These are phyloP conservation scores for Trichoderma lentiforme DNA, from an alignment of 2,329 filamentous ascomycete species.

Conservation along the genomic window DNA sequence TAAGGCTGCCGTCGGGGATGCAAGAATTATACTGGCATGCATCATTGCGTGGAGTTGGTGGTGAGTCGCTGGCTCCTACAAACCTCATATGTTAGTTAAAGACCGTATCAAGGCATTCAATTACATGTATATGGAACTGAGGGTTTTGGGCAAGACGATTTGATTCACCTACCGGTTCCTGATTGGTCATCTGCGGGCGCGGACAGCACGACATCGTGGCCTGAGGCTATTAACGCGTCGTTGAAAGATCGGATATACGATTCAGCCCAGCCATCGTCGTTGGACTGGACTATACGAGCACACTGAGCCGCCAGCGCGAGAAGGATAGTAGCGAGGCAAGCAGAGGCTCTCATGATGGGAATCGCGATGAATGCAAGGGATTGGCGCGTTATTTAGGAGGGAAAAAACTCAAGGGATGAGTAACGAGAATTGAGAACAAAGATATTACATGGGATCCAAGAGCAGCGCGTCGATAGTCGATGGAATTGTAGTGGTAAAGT, in stretches of 20 bases:
- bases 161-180: constrained; percentile 47
- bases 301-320: constrained; percentile 29
- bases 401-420: neutral
- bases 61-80: constrained; percentile 47
- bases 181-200: constrained; percentile 65
- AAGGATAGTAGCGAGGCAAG: constrained; percentile 23
- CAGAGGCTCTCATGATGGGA: constrained; percentile 26
- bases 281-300: constrained; percentile 60
- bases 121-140: neutral
- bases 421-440: neutral
- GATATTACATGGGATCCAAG: neutral
- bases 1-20: constrained; percentile 52
- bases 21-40: constrained; percentile 63
- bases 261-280: constrained; percentile 74
- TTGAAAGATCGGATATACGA: constrained; percentile 61
- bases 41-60: constrained; percentile 45
- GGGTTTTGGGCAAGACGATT: neutral
- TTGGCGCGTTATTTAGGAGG: neutral
- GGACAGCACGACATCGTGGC: constrained; percentile 61
- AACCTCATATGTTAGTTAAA: neutral
- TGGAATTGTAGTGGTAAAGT: neutral
- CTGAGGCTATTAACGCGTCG: constrained; percentile 50
- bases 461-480: neutral
- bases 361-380: neutral
- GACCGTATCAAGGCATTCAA: neutral